These are phyloP conservation scores for Hansenula lynferdii DNA, from an alignment of 1,139 yeast species.

Conservation along the genomic window DNA sequence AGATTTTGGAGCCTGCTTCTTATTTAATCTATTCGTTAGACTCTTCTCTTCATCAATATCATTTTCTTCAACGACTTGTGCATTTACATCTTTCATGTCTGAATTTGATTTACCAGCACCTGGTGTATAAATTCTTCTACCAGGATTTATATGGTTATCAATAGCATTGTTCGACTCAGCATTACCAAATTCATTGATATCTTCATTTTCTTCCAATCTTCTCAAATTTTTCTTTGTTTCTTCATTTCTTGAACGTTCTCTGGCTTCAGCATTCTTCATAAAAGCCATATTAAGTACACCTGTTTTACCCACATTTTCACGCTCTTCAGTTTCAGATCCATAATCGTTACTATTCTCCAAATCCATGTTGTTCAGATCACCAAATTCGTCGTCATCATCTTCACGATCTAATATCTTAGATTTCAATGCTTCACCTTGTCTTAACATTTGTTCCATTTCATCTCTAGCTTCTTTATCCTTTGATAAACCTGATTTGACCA, in stretches of 20 bases:
- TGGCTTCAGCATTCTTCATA: slow-evolving; percentile 82
- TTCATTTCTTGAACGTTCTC: slow-evolving; percentile 50
- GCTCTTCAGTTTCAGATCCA: slow-evolving; percentile 27
- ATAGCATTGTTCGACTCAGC: slow-evolving; percentile 32
- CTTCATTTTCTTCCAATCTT: slow-evolving; percentile 39
- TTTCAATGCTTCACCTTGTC: slow-evolving; percentile 77
- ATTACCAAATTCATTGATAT: slow-evolving; percentile 32
- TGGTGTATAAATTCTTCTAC: slow-evolving; percentile 83
- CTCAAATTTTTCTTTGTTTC: slow-evolving; percentile 48
- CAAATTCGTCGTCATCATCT: slow-evolving; percentile 41
- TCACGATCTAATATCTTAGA: slow-evolving; percentile 68
- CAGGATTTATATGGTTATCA: slow-evolving; percentile 52
- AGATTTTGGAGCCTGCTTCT: slow-evolving; percentile 8
- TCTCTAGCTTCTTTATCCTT: slow-evolving; percentile 80
- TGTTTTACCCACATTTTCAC: slow-evolving; percentile 56
- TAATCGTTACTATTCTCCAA: slow-evolving; percentile 32
- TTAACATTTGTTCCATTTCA: slow-evolving; percentile 91
- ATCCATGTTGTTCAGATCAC: slow-evolving; percentile 54
- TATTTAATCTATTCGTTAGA: slow-evolving; percentile 37
- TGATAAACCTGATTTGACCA: slow-evolving; percentile 86
- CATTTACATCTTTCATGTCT: slow-evolving; percentile 38
- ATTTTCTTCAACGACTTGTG: slow-evolving; percentile 41
- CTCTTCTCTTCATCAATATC: slow-evolving; percentile 50
- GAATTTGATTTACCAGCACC: slow-evolving; percentile 43
- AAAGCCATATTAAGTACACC: slow-evolving; percentile 94